Percentiles rank a stretch among this genome's conserved stretches.
phyloP scores from a whole-genome alignment of 2,329 filamentous ascomycete species.

The Microascus cirrosus region DNA sequence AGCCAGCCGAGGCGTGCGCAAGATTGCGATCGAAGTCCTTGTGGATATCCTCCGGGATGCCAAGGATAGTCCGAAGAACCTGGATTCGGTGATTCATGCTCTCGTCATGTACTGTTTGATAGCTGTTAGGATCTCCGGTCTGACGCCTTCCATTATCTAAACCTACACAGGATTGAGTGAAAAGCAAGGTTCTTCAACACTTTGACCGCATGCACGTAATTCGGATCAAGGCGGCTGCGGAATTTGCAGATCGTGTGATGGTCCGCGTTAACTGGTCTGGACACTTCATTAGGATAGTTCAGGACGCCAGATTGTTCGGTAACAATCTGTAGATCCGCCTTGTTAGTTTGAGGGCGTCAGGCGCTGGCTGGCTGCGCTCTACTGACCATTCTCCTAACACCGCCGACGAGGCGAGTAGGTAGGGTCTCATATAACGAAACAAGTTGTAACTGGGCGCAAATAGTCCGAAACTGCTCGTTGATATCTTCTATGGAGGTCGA shows the following conservation, averaged over 20 bases:
- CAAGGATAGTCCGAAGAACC: background rate
- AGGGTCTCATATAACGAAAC: background rate
- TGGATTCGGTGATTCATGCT: background rate
- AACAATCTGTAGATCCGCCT: background rate
- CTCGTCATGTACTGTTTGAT: background rate
- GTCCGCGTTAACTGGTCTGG: background rate
- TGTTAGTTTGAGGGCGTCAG: background rate
- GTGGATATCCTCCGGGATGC: background rate
- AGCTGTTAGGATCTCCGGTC: background rate
- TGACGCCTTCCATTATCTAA: background rate
- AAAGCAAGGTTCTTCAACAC: background rate
- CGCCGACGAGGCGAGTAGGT: background rate
- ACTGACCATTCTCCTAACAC: background rate
- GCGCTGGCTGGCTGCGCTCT: background rate
- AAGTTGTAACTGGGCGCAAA: background rate
- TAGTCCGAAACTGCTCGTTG: background rate
- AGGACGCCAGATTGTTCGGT: background rate
- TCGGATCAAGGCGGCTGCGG: background rate
- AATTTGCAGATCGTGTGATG: constrained; percentile 1
- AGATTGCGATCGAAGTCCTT: background rate
- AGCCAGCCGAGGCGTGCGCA: background rate
- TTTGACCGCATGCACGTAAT: background rate
- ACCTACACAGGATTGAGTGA: background rate
- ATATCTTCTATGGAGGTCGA: background rate
- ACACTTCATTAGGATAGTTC: background rate